Evolutionary conservation across 2,329 filamentous ascomycete genomes (phyloP).

Genomic region (Mycogone perniciosa): DNA sequence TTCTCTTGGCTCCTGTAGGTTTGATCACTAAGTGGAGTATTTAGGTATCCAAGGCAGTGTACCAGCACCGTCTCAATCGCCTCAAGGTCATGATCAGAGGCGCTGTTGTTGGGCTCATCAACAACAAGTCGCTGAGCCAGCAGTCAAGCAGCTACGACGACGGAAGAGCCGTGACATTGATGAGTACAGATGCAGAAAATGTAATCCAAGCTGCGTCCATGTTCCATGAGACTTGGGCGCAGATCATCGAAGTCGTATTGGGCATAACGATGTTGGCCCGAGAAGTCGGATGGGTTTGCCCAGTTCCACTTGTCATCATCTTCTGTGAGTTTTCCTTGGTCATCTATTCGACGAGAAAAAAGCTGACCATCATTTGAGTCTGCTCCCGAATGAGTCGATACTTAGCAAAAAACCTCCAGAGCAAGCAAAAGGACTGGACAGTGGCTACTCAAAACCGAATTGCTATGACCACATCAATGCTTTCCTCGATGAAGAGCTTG

Average conservation of each 20-base stretch:
- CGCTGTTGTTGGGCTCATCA: conserved; percentile 30
- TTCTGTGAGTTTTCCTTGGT: conserved; percentile 26
- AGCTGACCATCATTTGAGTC: conserved; percentile 20
- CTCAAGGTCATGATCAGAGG: conserved; percentile 29
- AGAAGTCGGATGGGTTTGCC: conserved; percentile 38
- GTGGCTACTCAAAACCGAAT: conserved; percentile 35
- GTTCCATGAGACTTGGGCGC: conserved; percentile 38
- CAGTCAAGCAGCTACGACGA: conserved; percentile 20
- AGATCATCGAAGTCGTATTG: conserved; percentile 34
- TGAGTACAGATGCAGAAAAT: conserved; percentile 35
- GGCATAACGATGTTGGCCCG: conserved; percentile 32
- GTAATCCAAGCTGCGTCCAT: conserved; percentile 28
- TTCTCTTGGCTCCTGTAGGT: not conserved
- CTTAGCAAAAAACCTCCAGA: conserved; percentile 31
- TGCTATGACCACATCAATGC: conserved; percentile 27
- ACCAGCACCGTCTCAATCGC: conserved; percentile 26
- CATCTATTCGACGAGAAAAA: no score
- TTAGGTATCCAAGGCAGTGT: conserved; percentile 27
- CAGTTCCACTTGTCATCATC: conserved; percentile 35
- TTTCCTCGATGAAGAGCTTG: conserved; percentile 33
- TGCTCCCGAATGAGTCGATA: conserved; percentile 36
- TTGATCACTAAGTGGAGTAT: not conserved
- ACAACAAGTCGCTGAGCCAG: conserved; percentile 25
- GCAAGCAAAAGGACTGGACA: conserved; percentile 34
- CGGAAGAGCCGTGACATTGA: conserved; percentile 31